A percentile compares a stretch with the other conserved stretches of the same genome.
Evolutionary conservation across 306 rosid species (phyloP).

Genomic region (Begonia loranthoides): DNA sequence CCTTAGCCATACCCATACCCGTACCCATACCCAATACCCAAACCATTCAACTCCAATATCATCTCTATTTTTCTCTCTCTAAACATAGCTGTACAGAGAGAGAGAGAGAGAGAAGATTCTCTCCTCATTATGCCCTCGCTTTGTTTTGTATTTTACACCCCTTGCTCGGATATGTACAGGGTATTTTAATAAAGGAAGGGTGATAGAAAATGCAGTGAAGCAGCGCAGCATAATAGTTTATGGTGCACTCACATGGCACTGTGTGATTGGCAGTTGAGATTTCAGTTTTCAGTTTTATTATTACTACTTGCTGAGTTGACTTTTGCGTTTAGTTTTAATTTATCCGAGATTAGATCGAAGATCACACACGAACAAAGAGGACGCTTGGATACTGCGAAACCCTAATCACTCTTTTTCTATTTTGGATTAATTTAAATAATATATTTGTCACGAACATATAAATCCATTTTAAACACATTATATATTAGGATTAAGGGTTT

Average conservation of each 20-base stretch:
- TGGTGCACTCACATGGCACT: conserved; percentile 15
- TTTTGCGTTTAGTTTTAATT: neutral
- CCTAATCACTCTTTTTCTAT: too few relatives aligned
- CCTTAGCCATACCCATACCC: conserved; percentile 24
- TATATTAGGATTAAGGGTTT: too few relatives aligned
- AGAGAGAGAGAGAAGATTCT: too few relatives aligned
- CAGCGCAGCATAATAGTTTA: conserved; percentile 7
- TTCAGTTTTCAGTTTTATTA: neutral
- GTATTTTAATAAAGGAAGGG: neutral
- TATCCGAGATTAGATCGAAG: too few relatives aligned
- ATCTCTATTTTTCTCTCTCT: neutral
- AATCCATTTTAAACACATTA: too few relatives aligned
- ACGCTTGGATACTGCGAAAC: too few relatives aligned
- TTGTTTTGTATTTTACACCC: conserved; percentile 38
- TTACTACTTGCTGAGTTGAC: neutral
- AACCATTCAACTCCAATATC: too few relatives aligned
- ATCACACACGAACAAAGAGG: too few relatives aligned
- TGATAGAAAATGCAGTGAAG: neutral
- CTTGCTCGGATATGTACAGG: neutral
- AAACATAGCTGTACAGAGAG: conserved; percentile 15
- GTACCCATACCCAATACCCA: too few relatives aligned
- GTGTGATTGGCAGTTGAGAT: conserved; percentile 15
- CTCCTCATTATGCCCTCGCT: conserved; percentile 30
- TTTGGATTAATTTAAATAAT: too few relatives aligned
- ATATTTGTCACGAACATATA: too few relatives aligned